These are phyloP conservation scores for Rutstroemia sp. DNA, from an alignment of 2,329 filamentous ascomycete genomes.

Conservation along the genomic window DNA sequence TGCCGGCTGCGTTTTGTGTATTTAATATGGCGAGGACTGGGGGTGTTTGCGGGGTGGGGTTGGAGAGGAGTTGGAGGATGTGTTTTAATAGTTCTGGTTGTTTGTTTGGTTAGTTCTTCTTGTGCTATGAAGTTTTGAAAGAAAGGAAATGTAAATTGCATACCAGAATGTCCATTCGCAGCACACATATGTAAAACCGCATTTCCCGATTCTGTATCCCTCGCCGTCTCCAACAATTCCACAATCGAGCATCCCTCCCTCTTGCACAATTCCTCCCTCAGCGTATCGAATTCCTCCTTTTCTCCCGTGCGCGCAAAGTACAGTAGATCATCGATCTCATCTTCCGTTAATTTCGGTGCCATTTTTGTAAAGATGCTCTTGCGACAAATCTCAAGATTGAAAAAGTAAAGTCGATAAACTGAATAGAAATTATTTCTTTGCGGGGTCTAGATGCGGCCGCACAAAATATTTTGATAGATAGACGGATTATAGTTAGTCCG, in stretches of 20 bases:
- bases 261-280: slow-evolving; percentile 51
- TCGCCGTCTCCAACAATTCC: slow-evolving; percentile 62
- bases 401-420: too few species aligned
- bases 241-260: slow-evolving; percentile 51
- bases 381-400: too few species aligned
- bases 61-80: slow-evolving; percentile 33
- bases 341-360: slow-evolving; percentile 51
- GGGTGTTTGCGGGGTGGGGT: slow-evolving; percentile 24
- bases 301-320: slow-evolving; percentile 81
- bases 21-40: slow-evolving; percentile 49
- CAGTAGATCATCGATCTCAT: slow-evolving; percentile 85
- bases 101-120: background rate
- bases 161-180: slow-evolving; percentile 81
- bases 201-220: slow-evolving; percentile 70
- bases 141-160: slow-evolving; percentile 15
- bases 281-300: slow-evolving; percentile 53
- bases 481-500: too few species aligned
- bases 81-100: slow-evolving; percentile 29
- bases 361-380: slow-evolving; percentile 6
- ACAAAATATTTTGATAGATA: too few species aligned
- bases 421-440: too few species aligned
- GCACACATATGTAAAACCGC: slow-evolving; percentile 82
- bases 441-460: too few species aligned
- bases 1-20: slow-evolving; percentile 70
- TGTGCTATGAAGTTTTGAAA: background rate